These are phyloP conservation scores for Aspergillus vadensis DNA, from an alignment of 2,329 filamentous ascomycete genomes.

Conservation along the genomic window DNA sequence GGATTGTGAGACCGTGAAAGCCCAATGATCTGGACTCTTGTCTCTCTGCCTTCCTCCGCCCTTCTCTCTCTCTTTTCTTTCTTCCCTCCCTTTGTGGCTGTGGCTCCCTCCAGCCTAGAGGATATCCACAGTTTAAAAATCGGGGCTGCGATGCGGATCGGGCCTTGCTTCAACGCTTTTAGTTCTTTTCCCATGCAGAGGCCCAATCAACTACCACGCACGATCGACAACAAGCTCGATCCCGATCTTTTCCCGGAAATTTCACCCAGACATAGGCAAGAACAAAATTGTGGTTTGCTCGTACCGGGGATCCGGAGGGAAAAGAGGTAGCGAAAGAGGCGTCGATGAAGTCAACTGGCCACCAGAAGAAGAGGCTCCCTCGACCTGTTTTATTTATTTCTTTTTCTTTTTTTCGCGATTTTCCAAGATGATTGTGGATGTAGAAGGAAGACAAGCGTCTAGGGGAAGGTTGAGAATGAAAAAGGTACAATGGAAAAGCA, in stretches of 20 bases:
- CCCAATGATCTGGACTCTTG: not conserved
- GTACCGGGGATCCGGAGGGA: not conserved
- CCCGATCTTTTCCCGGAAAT: not conserved
- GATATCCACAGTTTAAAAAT: conserved; percentile 8
- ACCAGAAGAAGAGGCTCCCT: not conserved
- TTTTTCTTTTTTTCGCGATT: not conserved
- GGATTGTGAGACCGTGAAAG: not conserved
- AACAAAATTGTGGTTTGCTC: not conserved
- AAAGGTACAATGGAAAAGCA: not conserved
- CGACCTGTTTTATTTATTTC: not conserved
- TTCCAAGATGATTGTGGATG: not conserved
- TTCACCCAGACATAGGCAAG: not conserved
- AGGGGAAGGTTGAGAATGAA: not conserved
- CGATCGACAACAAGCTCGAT: conserved; percentile 6
- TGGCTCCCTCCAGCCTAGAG: conserved; percentile 5
- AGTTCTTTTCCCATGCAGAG: conserved; percentile 1
- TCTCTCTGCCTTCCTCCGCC: not conserved
- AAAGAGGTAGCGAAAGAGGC: not conserved
- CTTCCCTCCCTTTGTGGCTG: conserved; percentile 2
- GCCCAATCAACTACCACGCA: conserved; percentile 5
- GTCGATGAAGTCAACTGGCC: not conserved
- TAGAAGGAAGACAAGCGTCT: not conserved
- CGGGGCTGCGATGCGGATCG: conserved; percentile 9
- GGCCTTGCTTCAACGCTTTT: conserved; percentile 9
- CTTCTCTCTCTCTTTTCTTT: not conserved